These are phyloP conservation scores for Geotrichum aggregatum DNA, from an alignment of 1,139 yeast species.

Conservation along the genomic window DNA sequence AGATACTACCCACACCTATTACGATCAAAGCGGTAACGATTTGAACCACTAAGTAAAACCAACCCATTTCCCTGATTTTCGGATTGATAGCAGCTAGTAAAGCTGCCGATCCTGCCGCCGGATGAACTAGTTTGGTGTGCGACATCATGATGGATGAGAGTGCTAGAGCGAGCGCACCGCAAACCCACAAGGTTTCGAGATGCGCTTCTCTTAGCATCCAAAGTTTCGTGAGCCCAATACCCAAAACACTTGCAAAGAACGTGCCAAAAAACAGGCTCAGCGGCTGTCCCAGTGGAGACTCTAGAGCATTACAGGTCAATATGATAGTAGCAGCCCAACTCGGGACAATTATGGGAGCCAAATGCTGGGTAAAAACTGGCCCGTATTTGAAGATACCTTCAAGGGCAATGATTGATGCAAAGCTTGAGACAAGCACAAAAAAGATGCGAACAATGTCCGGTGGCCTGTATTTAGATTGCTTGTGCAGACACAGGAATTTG, in stretches of 20 bases:
- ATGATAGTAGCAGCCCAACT: conserved; percentile 62
- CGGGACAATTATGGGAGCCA: conserved; percentile 55
- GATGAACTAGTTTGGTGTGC: conserved; percentile 56
- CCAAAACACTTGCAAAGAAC: conserved; percentile 51
- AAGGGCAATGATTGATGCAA: conserved; percentile 51
- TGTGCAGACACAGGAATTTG: conserved; percentile 9
- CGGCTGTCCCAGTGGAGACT: conserved; percentile 65
- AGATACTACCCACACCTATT: conserved; percentile 50
- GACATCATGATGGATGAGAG: conserved; percentile 55
- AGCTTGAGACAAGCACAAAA: conserved; percentile 40
- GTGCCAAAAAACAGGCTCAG: conserved; percentile 58
- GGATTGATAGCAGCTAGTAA: conserved; percentile 53
- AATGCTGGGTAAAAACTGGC: conserved; percentile 44
- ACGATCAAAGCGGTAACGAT: conserved; percentile 50
- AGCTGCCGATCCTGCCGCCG: conserved; percentile 74
- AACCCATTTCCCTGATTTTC: conserved; percentile 49
- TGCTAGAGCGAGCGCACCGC: conserved; percentile 60
- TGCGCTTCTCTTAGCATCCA: conserved; percentile 44
- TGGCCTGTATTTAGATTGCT: background rate
- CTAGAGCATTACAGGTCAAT: conserved; percentile 53
- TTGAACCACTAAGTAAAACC: conserved; percentile 66
- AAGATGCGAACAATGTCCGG: conserved; percentile 22
- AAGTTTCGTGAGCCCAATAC: conserved; percentile 53
- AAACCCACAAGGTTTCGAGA: conserved; percentile 49
- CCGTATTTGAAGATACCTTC: conserved; percentile 51